Evolutionary conservation across 176 grass and related monocot species (phyloP).

Genomic region (Aechmea fasciata): DNA sequence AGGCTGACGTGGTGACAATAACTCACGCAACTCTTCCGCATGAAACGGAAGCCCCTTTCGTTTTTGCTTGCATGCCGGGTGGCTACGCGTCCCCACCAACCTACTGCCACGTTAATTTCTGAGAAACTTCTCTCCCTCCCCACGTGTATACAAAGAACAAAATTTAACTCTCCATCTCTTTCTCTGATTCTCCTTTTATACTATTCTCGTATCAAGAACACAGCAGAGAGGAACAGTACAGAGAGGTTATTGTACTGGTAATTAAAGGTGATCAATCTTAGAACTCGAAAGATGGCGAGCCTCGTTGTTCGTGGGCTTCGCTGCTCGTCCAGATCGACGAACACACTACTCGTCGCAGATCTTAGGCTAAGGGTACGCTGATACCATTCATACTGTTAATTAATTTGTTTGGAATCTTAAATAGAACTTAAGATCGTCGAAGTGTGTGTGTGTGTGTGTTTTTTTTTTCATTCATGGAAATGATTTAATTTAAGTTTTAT

Average conservation of each 20-base stretch:
- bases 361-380: background rate
- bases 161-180: background rate
- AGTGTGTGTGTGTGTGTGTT: too few relatives aligned
- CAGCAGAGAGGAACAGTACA: too few relatives aligned
- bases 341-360: background rate
- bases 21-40: background rate
- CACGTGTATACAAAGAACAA: background rate
- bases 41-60: background rate
- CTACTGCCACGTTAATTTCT: background rate
- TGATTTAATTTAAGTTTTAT: too few relatives aligned
- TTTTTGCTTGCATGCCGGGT: background rate
- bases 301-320: conserved; percentile 16
- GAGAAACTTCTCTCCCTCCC: background rate
- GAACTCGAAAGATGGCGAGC: background rate
- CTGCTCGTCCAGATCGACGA: background rate
- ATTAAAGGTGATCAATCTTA: background rate
- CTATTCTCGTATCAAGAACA: background rate
- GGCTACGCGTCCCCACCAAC: background rate
- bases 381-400: too few relatives aligned
- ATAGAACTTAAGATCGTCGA: too few relatives aligned
- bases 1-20: background rate
- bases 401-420: too few relatives aligned
- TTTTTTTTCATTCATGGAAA: too few relatives aligned
- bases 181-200: background rate
- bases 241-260: too few relatives aligned